Percentiles rank a stretch among this genome's conserved stretches.
Evolutionary conservation across 306 rosid genomes (phyloP).

Genomic region (Oxytropis ochrocephala): DNA sequence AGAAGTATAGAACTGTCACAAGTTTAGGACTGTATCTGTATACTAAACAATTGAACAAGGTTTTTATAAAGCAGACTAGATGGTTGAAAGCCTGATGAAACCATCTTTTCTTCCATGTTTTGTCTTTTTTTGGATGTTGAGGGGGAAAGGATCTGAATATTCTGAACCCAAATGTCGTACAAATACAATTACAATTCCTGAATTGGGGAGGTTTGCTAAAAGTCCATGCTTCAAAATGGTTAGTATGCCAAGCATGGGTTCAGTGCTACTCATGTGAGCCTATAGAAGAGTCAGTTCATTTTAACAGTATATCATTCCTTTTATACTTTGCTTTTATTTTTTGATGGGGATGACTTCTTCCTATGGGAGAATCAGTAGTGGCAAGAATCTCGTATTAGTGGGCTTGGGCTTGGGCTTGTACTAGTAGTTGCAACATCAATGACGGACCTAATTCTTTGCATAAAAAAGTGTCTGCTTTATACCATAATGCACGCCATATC

Average conservation of each 20-base stretch:
- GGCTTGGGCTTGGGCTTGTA: conserved; percentile 8
- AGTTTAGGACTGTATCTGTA: not conserved
- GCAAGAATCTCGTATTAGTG: not conserved
- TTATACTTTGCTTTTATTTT: not conserved
- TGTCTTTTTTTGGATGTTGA: not conserved
- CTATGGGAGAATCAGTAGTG: not conserved
- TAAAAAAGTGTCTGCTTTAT: not conserved
- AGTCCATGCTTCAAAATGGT: not conserved
- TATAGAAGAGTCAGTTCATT: not conserved
- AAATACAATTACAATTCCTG: not conserved
- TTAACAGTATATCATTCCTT: not conserved
- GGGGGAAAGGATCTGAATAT: not conserved
- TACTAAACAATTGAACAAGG: conserved; percentile 12
- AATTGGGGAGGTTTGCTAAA: not conserved
- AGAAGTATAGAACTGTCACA: not conserved
- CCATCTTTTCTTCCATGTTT: not conserved
- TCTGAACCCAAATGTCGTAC: not conserved
- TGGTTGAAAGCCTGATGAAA: not conserved
- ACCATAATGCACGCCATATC: not conserved
- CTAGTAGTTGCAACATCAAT: not conserved
- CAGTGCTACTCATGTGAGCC: not conserved
- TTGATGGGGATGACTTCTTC: not conserved
- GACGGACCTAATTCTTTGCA: not conserved
- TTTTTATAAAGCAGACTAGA: not conserved
- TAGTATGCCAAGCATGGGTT: not conserved